phyloP scores from a whole-genome alignment of 2,329 filamentous ascomycete genomes.

The Dactylellina haptotyla region DNA sequence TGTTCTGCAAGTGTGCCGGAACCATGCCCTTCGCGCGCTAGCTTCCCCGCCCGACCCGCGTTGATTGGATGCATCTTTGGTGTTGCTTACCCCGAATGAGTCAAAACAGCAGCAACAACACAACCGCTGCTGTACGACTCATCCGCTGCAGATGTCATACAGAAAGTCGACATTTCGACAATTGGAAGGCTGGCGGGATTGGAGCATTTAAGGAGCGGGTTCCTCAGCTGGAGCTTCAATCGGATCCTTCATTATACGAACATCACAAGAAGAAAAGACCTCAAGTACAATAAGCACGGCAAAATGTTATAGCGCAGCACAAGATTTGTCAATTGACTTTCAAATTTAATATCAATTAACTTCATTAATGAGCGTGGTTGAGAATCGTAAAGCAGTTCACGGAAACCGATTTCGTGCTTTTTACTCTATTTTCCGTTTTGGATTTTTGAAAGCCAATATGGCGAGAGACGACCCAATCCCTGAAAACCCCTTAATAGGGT shows the following conservation, averaged over 20 bases:
- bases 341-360: neutral
- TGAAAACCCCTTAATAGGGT: slow-evolving; percentile 42
- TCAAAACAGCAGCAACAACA: slow-evolving; percentile 44
- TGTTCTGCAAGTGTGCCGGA: slow-evolving; percentile 22
- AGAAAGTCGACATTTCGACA: slow-evolving; percentile 4
- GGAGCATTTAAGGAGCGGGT: slow-evolving; percentile 18
- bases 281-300: neutral
- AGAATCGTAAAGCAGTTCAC: neutral
- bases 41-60: slow-evolving; percentile 8
- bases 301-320: slow-evolving; percentile 15
- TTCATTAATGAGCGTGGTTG: neutral
- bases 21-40: slow-evolving; percentile 31
- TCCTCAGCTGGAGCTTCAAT: slow-evolving; percentile 3
- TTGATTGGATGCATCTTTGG: slow-evolving; percentile 35
- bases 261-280: slow-evolving; percentile 5
- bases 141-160: slow-evolving; percentile 28
- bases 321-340: slow-evolving; percentile 11
- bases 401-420: slow-evolving; percentile 12
- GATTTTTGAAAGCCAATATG: slow-evolving; percentile 25
- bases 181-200: slow-evolving; percentile 14
- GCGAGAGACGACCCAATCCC: slow-evolving; percentile 48
- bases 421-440: slow-evolving; percentile 14
- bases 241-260: slow-evolving; percentile 22
- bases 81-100: slow-evolving; percentile 45
- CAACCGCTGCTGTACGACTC: slow-evolving; percentile 42